Evolutionary conservation across 2,329 filamentous ascomycete species (phyloP).

Genomic region (Lachnellula arida): DNA sequence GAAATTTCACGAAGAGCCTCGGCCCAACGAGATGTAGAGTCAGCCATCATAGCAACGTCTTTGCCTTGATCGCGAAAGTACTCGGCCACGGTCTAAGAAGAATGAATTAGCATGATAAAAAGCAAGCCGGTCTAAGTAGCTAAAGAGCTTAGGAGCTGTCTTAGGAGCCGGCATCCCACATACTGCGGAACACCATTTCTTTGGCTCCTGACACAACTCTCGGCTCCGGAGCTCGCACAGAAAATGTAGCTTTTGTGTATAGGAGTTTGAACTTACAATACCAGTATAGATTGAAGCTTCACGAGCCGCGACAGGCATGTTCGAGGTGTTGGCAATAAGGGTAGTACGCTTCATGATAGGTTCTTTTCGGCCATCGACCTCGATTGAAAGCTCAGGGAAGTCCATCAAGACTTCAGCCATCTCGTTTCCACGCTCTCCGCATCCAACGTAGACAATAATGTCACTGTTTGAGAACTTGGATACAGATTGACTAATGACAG

Average conservation of each 20-base stretch:
- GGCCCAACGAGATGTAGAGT: slow-evolving; percentile 96
- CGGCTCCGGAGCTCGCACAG: too few relatives aligned
- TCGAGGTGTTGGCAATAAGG: slow-evolving; percentile 97
- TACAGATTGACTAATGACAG: slow-evolving; percentile 95
- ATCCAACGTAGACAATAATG: slow-evolving; percentile 96
- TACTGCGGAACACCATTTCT: too few relatives aligned
- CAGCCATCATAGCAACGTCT: slow-evolving; percentile 99
- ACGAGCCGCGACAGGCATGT: slow-evolving; percentile 98
- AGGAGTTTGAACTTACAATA: slow-evolving; percentile 41
- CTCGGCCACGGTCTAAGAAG: slow-evolving; percentile 59
- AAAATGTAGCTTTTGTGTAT: too few relatives aligned
- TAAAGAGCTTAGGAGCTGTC: too few relatives aligned
- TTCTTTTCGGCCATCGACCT: slow-evolving; percentile 89
- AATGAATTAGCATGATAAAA: too few relatives aligned
- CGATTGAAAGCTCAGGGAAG: slow-evolving; percentile 96
- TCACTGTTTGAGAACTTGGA: slow-evolving; percentile 99
- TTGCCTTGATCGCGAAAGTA: slow-evolving; percentile 98
- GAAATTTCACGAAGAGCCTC: slow-evolving; percentile 98
- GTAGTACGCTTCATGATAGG: slow-evolving; percentile 99
- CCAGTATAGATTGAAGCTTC: slow-evolving; percentile 98
- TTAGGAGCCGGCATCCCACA: too few relatives aligned
- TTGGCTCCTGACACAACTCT: too few relatives aligned
- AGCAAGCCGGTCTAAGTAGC: too few relatives aligned
- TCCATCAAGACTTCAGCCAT: slow-evolving; percentile 99
- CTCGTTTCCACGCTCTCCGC: slow-evolving; percentile 91